Evolutionary conservation across 352 stramenopile genomes (phyloP), one percentile per base, ranked within the genome.

Genomic region (Phytophthora megakarya): DNA sequence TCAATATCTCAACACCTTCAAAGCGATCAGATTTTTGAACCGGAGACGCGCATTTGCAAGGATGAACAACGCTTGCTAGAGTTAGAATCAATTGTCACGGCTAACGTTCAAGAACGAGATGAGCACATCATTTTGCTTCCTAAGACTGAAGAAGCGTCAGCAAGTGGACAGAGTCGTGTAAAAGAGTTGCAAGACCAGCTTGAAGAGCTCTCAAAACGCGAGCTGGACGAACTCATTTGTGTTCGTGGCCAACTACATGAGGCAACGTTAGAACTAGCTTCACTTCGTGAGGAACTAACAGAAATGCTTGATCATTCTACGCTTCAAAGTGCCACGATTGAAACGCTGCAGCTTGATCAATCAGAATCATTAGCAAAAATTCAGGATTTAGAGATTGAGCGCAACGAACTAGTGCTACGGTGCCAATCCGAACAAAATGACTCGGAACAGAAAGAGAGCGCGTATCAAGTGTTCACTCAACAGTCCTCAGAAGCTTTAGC

Each of bases 261-360:
- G 30, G 4, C 65, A 43, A 70, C 53, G 10, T 18, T 70, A 37
- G 60, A 73, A 57, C 37, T 66, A n/a, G 28, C 35, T 8, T 65
- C 48, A 19, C 25, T 70, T 5, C 65, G 65, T 39, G 60, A 65
- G 52, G 60, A 73, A 28, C 53, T 73, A 16, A 28, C 60, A 18
- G 49, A 67, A 49, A 21, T 70, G 8, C 46, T 70, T 10, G 54
- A 74, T 6, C 54, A 70, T 25, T 70, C 60, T 16, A 63, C 37
- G 15, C 13, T 70, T 16, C 66, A 74, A 39, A 70, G 61, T 3
- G 16, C 54, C 39, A 51, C 53, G 4, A 64, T 74, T 12, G 53
- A 74, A 38, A 37, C 40, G 0, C 16, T 74, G 32, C 30, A 61
- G 11, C 23, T 54, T 7, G 42, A 70, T 38, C 39, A 57, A n/a